Conservation (phyloP, 2,329 filamentous ascomycete genomes). For the Ophiosphaerella herpotricha region DNA sequence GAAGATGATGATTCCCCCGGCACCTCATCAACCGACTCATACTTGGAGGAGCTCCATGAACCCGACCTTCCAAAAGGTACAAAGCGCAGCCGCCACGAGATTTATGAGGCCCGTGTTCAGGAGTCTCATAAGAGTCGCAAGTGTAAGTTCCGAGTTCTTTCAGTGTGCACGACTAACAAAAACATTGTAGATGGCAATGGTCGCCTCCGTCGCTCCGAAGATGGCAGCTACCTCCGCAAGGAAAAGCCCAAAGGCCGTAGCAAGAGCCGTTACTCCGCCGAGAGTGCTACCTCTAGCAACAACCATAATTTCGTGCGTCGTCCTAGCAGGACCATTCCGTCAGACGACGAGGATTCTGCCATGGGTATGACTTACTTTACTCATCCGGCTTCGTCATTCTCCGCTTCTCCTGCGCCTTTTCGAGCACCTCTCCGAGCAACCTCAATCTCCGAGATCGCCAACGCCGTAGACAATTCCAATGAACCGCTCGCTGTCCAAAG, state of each 20-base stretch:
- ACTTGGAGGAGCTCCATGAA: conserved; percentile 36
- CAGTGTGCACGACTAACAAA: conserved; percentile 1
- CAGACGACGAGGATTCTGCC: conserved; percentile 16
- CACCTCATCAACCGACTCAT: conserved; percentile 32
- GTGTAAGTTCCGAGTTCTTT: conserved; percentile 16
- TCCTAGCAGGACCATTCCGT: conserved; percentile 5
- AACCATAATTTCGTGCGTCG: conserved; percentile 1
- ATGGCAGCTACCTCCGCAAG: conserved; percentile 30
- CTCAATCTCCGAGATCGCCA: conserved; percentile 1
- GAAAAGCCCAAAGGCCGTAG: conserved; percentile 22
- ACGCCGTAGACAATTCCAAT: conserved; percentile 11
- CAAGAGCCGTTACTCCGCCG: conserved; percentile 10
- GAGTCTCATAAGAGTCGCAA: conserved; percentile 26
- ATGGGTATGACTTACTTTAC: conserved; percentile 1
- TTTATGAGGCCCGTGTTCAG: conserved; percentile 36
- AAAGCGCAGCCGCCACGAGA: conserved; percentile 29
- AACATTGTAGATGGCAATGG: conserved; percentile 14
- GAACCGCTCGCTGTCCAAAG: conserved; percentile 29
- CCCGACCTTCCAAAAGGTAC: conserved; percentile 23
- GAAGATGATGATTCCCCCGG: conserved; percentile 13
- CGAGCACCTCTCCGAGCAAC: not conserved
- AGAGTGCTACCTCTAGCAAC: conserved; percentile 11
- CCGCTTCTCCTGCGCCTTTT: conserved; percentile 11
- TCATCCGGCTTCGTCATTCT: conserved; percentile 10
- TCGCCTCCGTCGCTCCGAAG: conserved; percentile 35